A percentile compares a stretch with the other conserved stretches of the same genome.
These are phyloP conservation scores for Mycena floridula DNA, from an alignment of 768 basidiomycete genomes.

Conservation along the genomic window DNA sequence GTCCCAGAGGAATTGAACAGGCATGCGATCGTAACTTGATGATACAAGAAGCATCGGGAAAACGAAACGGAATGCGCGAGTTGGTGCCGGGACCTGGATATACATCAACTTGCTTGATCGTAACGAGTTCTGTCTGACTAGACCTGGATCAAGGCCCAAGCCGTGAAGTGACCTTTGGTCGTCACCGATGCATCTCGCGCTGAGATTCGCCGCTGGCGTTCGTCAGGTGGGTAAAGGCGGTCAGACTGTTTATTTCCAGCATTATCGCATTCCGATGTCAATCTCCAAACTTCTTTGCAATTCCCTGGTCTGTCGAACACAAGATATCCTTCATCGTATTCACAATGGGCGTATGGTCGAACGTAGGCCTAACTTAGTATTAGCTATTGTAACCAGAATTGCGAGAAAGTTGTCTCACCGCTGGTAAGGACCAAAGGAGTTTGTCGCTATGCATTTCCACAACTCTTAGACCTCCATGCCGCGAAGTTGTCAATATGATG, in stretches of 20 bases:
- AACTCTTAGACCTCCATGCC: conserved; percentile 51
- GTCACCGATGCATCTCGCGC: conserved; percentile 4
- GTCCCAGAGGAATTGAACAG: conserved; percentile 65
- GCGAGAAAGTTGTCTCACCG: conserved; percentile 32
- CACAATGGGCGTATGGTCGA: conserved; percentile 56
- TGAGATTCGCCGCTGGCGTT: conserved; percentile 13
- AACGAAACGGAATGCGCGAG: conserved; percentile 58
- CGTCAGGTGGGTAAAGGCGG: conserved; percentile 25
- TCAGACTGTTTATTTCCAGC: conserved; percentile 13
- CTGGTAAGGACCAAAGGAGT: conserved; percentile 58
- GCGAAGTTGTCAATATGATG: too few species aligned
- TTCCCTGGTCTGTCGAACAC: conserved; percentile 58
- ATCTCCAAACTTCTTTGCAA: conserved; percentile 70
- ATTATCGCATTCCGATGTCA: conserved; percentile 22
- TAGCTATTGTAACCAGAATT: neutral
- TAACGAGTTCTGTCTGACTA: too few species aligned
- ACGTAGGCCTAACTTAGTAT: conserved; percentile 37
- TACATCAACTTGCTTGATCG: too few species aligned
- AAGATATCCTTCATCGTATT: conserved; percentile 67
- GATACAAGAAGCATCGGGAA: conserved; percentile 63
- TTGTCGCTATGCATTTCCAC: conserved; percentile 42
- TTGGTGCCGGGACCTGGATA: conserved; percentile 37
- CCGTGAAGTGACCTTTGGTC: conserved; percentile 47
- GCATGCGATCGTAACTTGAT: conserved; percentile 31
- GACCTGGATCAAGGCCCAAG: conserved; percentile 51